Conservation (phyloP, 1,139 yeast genomes). For the Pichia inconspicua region DNA sequence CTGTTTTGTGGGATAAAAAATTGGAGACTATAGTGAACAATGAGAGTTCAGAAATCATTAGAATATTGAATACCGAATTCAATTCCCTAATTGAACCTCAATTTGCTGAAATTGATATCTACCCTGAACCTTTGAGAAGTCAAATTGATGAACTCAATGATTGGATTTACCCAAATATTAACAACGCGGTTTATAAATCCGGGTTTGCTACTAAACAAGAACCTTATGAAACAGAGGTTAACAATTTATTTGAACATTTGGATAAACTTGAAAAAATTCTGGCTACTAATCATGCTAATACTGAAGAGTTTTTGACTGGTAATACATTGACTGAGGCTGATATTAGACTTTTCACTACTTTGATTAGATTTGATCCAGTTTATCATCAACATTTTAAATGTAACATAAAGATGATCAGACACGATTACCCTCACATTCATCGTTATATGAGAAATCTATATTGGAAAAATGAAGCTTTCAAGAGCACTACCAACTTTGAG, state of each 20-base stretch:
- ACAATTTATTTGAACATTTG: conserved; percentile 56
- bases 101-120: conserved; percentile 45
- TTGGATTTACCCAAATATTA: conserved; percentile 82
- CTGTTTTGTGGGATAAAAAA: conserved; percentile 86
- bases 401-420: conserved; percentile 74
- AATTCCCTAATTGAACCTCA: conserved; percentile 44
- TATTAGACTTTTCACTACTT: conserved; percentile 73
- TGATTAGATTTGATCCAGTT: conserved; percentile 82
- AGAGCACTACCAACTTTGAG: conserved; percentile 73
- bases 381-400: conserved; percentile 94
- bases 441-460: conserved; percentile 77
- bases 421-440: conserved; percentile 70
- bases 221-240: conserved; percentile 69
- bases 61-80: conserved; percentile 73
- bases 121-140: conserved; percentile 46
- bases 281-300: conserved; percentile 35
- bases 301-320: conserved; percentile 49
- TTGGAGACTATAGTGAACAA: conserved; percentile 77
- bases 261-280: conserved; percentile 70
- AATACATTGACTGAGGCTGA: conserved; percentile 81
- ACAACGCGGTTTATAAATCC: conserved; percentile 90
- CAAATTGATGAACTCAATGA: conserved; percentile 70
- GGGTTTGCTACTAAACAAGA: conserved; percentile 86
- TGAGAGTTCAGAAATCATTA: conserved; percentile 81
- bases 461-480: conserved; percentile 70